phyloP scores from a whole-genome alignment of 73 alveolate genomes.

The Symbiodinium pilosum region DNA sequence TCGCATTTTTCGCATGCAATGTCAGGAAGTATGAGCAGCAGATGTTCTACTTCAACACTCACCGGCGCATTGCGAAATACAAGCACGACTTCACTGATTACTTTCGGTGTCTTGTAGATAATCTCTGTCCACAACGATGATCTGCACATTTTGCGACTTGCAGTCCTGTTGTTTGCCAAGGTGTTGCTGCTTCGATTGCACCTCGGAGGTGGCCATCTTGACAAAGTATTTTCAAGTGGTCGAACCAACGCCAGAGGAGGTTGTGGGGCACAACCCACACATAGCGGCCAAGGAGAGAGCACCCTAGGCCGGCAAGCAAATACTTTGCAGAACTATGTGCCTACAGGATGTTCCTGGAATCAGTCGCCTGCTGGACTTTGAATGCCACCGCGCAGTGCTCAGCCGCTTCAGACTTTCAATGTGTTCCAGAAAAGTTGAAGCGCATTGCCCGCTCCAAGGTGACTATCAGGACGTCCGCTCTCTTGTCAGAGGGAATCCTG shows the following conservation, averaged over 20 bases:
- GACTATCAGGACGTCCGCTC: constrained; percentile 46
- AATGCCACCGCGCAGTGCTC: constrained; percentile 24
- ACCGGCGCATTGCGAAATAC: constrained; percentile 75
- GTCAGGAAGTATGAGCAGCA: constrained; percentile 65
- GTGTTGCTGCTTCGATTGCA: constrained; percentile 68
- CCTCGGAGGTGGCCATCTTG: constrained; percentile 51
- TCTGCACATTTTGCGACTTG: not conserved
- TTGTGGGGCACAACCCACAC: not conserved
- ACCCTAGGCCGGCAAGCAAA: too few relatives aligned
- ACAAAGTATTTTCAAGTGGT: not conserved
- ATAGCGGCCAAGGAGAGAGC: not conserved
- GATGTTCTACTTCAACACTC: constrained; percentile 83
- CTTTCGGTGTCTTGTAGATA: constrained; percentile 53
- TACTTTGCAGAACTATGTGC: too few relatives aligned
- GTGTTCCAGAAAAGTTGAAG: too few relatives aligned
- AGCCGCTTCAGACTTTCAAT: not conserved
- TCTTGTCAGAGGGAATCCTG: constrained; percentile 59
- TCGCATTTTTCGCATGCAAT: not conserved
- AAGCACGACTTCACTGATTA: constrained; percentile 30
- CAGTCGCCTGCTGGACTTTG: constrained; percentile 54
- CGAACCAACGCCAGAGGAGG: not conserved
- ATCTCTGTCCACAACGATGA: too few relatives aligned
- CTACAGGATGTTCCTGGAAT: not conserved
- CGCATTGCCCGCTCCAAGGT: not conserved
- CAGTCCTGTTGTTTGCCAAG: not conserved